A percentile compares a stretch with the other conserved stretches of the same genome.
phyloP scores from a whole-genome alignment of 208 protist species.

The Crithidia bombi region DNA sequence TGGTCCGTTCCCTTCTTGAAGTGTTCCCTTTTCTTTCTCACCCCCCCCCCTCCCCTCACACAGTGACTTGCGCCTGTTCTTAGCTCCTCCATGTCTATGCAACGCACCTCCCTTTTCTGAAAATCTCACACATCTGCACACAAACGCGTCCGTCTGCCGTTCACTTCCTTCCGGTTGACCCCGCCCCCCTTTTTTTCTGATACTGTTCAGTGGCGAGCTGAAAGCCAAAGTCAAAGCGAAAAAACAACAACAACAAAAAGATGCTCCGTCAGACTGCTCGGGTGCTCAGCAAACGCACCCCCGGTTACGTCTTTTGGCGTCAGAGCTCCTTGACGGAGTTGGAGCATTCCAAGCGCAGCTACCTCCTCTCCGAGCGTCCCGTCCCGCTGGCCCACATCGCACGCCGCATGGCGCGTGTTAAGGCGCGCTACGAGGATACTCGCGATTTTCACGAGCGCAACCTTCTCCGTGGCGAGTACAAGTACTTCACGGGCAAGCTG shows the following conservation, averaged over 20 bases:
- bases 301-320: slow-evolving; percentile 92
- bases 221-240: too few species aligned
- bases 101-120: too few species aligned
- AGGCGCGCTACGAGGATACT: slow-evolving; percentile 75
- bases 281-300: slow-evolving; percentile 67
- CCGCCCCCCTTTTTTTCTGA: too few species aligned
- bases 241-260: slow-evolving; percentile 1
- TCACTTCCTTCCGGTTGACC: not conserved
- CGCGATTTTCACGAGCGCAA: slow-evolving; percentile 83
- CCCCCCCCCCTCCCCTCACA: too few species aligned
- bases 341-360: slow-evolving; percentile 78
- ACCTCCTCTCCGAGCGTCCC: slow-evolving; percentile 71
- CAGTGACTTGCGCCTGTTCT: too few species aligned
- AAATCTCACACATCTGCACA: too few species aligned
- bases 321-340: slow-evolving; percentile 79
- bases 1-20: too few species aligned
- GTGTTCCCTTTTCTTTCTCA: too few species aligned
- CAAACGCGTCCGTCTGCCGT: too few species aligned
- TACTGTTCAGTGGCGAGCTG: too few species aligned
- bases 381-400: slow-evolving; percentile 83
- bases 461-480: slow-evolving; percentile 92
- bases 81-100: too few species aligned
- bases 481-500: slow-evolving; percentile 93
- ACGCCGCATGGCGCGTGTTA: slow-evolving; percentile 83
- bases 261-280: slow-evolving; percentile 42